phyloP scores from a whole-genome alignment of 2,329 filamentous ascomycete species.

The Exophiala phaeomuriformis region DNA sequence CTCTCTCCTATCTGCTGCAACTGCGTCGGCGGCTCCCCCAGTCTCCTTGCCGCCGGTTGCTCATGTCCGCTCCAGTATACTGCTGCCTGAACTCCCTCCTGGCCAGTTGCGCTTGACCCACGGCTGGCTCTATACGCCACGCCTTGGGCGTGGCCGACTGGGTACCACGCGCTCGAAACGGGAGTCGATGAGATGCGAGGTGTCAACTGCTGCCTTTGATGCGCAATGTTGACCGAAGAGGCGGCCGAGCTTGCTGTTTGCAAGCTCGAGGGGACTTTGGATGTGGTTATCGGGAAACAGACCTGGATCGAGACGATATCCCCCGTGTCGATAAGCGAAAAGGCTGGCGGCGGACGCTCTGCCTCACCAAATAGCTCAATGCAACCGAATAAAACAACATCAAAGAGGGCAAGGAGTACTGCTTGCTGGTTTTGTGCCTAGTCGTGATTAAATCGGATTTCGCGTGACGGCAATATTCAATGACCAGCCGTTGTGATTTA shows the following conservation, averaged over 20 bases:
- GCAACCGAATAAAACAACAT: too few species aligned
- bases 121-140: constrained; percentile 11
- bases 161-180: constrained; percentile 9
- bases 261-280: constrained; percentile 18
- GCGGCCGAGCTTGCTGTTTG: constrained; percentile 18
- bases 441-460: constrained; percentile 6
- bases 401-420: constrained; percentile 10
- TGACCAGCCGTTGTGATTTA: constrained; percentile 9
- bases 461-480: constrained; percentile 4
- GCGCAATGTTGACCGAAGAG: constrained; percentile 21
- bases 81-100: constrained; percentile 3
- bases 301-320: constrained; percentile 3
- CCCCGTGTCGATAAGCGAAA: constrained; percentile 7
- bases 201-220: constrained; percentile 13
- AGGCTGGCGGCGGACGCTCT: constrained; percentile 11
- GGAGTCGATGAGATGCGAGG: constrained; percentile 12
- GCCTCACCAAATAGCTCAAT: constrained; percentile 2
- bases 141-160: constrained; percentile 10
- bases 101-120: constrained; percentile 12
- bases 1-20: constrained; percentile 8
- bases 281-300: constrained; percentile 1
- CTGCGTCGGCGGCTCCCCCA: constrained; percentile 1
- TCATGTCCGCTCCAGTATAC: constrained; percentile 9
- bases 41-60: constrained; percentile 2
- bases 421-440: background rate